Percentiles rank a stretch among this genome's conserved stretches.
Conservation (phyloP, 2,329 filamentous ascomycete species). For the Scedosporium boydii region DNA sequence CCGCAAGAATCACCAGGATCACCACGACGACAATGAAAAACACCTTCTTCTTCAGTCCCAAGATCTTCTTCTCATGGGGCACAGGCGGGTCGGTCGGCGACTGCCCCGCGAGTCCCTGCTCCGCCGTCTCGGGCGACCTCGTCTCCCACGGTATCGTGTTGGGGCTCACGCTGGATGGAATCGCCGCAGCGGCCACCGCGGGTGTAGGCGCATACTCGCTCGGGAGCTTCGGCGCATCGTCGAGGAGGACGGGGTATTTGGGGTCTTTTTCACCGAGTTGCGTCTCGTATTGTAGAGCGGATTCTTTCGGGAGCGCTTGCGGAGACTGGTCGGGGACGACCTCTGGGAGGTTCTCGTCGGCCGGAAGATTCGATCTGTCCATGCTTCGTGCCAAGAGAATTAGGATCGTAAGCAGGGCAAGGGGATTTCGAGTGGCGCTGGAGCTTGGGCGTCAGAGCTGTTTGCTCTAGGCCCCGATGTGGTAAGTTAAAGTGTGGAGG, state of each 20-base stretch:
- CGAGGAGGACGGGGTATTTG: constrained; percentile 1
- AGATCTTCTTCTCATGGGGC: constrained; percentile 5
- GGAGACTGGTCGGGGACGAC: constrained; percentile 6
- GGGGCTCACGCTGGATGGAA: not conserved
- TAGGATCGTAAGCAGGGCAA: no score
- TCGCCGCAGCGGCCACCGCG: not conserved
- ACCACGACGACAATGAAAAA: constrained; percentile 11
- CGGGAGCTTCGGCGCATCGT: not conserved
- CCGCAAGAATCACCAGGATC: constrained; percentile 10
- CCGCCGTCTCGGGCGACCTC: not conserved
- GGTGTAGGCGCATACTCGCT: not conserved
- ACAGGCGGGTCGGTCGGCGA: not conserved
- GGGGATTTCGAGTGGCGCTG: not conserved
- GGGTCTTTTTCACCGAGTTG: not conserved
- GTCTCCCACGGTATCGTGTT: not conserved
- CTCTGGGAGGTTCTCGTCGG: constrained; percentile 7
- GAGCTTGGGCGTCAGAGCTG: not conserved
- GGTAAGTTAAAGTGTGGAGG: not conserved
- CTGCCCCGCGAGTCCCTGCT: not conserved
- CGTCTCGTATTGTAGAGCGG: not conserved
- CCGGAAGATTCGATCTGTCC: not conserved
- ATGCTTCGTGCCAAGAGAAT: not conserved
- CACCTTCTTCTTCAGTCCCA: constrained; percentile 9
- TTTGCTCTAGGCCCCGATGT: not conserved
- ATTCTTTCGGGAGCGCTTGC: not conserved